Percentiles rank a stretch among this genome's conserved stretches.
Evolutionary conservation across 129 eudicot species (phyloP).

Genomic region (Glebionis coronaria): DNA sequence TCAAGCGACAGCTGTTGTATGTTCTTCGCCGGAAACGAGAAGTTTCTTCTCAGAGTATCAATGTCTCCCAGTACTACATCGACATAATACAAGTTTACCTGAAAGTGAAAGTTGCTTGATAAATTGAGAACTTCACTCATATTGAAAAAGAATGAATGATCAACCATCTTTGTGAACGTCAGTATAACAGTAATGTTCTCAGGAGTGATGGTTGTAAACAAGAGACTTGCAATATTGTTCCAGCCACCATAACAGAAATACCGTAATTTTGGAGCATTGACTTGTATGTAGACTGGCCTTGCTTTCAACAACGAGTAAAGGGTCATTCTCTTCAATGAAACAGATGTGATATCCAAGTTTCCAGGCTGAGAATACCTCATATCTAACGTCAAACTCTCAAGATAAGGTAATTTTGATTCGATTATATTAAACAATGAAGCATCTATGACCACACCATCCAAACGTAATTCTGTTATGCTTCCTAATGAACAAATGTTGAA

Average conservation of each 20-base stretch:
- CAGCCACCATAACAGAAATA: not conserved
- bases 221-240: not conserved
- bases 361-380: not conserved
- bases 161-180: not conserved
- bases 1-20: too few species aligned
- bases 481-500: not conserved
- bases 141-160: not conserved
- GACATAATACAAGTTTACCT: not conserved
- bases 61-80: not conserved
- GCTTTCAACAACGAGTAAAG: not conserved
- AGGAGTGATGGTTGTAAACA: not conserved
- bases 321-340: slow-evolving; percentile 5
- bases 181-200: not conserved
- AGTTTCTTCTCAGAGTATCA: too few species aligned
- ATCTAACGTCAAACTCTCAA: not conserved
- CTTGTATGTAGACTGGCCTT: not conserved
- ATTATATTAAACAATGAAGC: not conserved
- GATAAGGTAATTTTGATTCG: slow-evolving; percentile 3
- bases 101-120: not conserved
- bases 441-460: slow-evolving; percentile 1
- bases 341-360: slow-evolving; percentile 12
- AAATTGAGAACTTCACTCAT: not conserved
- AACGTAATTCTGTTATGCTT: not conserved
- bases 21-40: too few species aligned
- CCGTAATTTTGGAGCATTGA: not conserved